A percentile compares a stretch with the other conserved stretches of the same genome.
Conservation (phyloP, 805 yeast species). For the Nakazawaea sp. region DNA sequence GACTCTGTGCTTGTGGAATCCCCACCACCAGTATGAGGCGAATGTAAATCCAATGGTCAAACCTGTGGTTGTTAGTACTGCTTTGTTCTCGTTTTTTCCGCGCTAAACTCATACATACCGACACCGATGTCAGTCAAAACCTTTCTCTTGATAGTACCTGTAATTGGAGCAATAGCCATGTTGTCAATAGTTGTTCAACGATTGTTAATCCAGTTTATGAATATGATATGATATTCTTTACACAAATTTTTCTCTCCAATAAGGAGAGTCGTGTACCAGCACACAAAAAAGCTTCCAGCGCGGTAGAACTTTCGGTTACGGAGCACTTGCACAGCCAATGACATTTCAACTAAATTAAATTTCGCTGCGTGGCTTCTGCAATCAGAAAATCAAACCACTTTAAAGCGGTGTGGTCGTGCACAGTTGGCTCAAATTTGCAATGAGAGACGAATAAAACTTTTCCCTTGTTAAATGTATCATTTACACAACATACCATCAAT, state of each 20-base stretch:
- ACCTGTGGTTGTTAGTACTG: constrained; percentile 13
- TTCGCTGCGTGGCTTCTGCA: neutral
- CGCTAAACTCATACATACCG: constrained; percentile 37
- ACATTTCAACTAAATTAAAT: neutral
- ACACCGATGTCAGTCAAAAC: constrained; percentile 70
- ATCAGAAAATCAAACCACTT: neutral
- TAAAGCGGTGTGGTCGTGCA: neutral
- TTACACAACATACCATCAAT: neutral
- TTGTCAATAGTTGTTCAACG: constrained; percentile 2
- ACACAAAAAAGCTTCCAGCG: neutral
- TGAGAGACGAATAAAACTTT: no score
- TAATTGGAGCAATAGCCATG: constrained; percentile 82
- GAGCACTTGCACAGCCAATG: constrained; percentile 1
- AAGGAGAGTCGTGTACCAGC: neutral
- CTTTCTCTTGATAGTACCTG: constrained; percentile 77
- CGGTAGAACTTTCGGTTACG: neutral
- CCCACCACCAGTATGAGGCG: constrained; percentile 81
- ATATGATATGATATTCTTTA: neutral
- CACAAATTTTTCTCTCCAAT: neutral
- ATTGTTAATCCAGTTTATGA: neutral
- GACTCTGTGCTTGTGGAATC: constrained; percentile 68
- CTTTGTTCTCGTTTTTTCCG: neutral
- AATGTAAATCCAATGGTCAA: constrained; percentile 31
- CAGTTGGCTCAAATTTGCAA: no score
- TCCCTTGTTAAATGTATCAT: neutral